Conservation (phyloP, 208 protist species). For the Herpetomonas samuelpessoai region DNA sequence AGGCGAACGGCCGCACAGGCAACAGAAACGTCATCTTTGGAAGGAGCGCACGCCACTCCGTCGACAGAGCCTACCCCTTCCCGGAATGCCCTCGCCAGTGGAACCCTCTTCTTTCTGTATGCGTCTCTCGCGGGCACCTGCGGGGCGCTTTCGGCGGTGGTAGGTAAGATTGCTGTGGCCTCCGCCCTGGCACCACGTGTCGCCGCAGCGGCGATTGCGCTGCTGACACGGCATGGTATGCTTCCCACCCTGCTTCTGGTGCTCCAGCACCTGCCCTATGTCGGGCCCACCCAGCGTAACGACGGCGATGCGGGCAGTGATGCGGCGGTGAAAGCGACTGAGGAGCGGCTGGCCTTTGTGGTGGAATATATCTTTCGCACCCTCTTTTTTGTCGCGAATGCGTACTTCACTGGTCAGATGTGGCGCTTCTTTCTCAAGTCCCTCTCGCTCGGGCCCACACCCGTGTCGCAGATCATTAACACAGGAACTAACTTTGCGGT, state of each 20-base stretch:
- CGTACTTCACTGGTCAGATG: conserved; percentile 75
- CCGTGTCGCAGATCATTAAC: conserved; percentile 82
- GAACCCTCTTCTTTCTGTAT: conserved; percentile 58
- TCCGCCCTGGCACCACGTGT: conserved; percentile 3
- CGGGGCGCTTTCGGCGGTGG: conserved; percentile 64
- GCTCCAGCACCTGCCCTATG: not conserved
- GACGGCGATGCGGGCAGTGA: not conserved
- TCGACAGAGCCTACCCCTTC: too few relatives aligned
- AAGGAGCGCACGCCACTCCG: too few relatives aligned
- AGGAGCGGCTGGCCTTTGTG: conserved; percentile 2
- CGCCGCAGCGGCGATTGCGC: not conserved
- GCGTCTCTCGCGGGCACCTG: conserved; percentile 66
- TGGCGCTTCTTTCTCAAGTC: conserved; percentile 86
- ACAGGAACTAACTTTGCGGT: conserved; percentile 83
- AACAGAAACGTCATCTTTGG: too few relatives aligned
- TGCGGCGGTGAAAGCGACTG: not conserved
- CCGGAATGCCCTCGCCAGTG: too few relatives aligned
- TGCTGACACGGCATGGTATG: not conserved
- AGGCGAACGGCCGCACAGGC: too few relatives aligned
- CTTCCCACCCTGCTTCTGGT: conserved; percentile 7
- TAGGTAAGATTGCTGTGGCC: conserved; percentile 72
- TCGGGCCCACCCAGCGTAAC: not conserved
- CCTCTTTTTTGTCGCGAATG: conserved; percentile 49
- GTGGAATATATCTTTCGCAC: conserved; percentile 40
- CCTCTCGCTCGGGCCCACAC: conserved; percentile 74